Base-by-base conservation (phyloP, 352 stramenopile genomes). In the Phytophthora cryptogea region DNA sequence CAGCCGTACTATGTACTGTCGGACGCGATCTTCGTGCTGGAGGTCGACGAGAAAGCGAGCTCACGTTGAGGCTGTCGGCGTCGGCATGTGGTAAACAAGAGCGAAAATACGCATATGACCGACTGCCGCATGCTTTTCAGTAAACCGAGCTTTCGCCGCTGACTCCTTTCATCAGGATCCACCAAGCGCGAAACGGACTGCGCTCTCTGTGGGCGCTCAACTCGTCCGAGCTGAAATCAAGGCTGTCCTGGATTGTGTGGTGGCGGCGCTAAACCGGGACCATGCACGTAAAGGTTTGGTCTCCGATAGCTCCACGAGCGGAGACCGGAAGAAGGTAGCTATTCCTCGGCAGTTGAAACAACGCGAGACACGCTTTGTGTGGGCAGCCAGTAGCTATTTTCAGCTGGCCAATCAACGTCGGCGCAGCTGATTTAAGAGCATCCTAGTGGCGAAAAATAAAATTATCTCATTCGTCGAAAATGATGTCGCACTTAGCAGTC, bases 1-100 rank as follows among this genome's bases (percentile, higher is more conserved):
- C 78, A 92, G 54, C 78, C 86, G 32, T 95, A 92, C 72, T 93
- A 93, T 57, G 83, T 93, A 50, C 66, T 95, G 10, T 88, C 76
- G n/a, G 86, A 95, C 54, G 86, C 86, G 23, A 85, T 95, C 49
- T 93, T 93, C 62, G 83, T 92, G 60, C 59, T 93, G 5, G 63
- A 86, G 72, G 75, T 89, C 10, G 77, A 83, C 59, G 31, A 66
- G 10, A 55, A 57, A 27, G 40, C 33, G 40, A 20, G n/a, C 35
- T 48, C 63, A 44, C 44, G 43, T 48, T 66, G 39, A 72, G 53
- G 63, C 44, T 48, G 30, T 37, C 35, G 17, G 6, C 32, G 32
- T 13, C 9, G 20, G 32, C 37, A 43, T 0, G 37, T 43, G 37
- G 37, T 28, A 43, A 43, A 7, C 37, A 30, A 27, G 44, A 47